phyloP scores from a whole-genome alignment of 306 rosid species.

The Cajanus cajan region DNA sequence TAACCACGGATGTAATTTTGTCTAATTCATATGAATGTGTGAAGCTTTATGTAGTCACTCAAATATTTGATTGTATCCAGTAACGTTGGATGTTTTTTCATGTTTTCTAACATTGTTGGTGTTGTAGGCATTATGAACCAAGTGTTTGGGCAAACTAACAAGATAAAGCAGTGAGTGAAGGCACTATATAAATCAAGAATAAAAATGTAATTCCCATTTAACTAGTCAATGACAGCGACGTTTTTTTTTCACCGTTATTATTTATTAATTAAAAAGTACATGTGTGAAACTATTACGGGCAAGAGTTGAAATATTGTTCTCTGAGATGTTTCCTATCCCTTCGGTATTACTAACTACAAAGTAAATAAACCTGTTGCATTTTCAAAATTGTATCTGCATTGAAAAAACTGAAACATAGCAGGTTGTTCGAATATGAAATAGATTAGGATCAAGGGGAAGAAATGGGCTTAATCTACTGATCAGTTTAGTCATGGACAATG shows the following conservation, averaged over 20 bases:
- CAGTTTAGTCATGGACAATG: neutral
- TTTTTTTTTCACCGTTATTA: neutral
- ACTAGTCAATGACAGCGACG: neutral
- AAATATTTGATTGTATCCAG: neutral
- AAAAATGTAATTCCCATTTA: neutral
- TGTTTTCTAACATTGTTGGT: neutral
- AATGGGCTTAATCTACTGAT: neutral
- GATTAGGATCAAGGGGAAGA: neutral
- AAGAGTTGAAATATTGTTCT: conserved; percentile 3
- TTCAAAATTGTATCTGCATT: neutral
- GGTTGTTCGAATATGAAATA: neutral
- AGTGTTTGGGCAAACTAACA: neutral
- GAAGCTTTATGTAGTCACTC: neutral
- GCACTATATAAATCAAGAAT: neutral
- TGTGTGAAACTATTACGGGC: neutral
- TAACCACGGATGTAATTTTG: no score
- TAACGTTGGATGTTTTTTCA: neutral
- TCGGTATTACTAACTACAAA: neutral
- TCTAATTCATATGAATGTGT: neutral
- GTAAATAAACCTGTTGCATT: neutral
- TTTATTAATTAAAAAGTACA: neutral
- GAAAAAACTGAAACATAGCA: neutral
- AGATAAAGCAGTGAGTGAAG: neutral
- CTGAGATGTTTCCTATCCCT: neutral
- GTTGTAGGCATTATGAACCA: neutral